Evolutionary conservation across 2,329 filamentous ascomycete genomes (phyloP).

Genomic region (Aspergillus persii): DNA sequence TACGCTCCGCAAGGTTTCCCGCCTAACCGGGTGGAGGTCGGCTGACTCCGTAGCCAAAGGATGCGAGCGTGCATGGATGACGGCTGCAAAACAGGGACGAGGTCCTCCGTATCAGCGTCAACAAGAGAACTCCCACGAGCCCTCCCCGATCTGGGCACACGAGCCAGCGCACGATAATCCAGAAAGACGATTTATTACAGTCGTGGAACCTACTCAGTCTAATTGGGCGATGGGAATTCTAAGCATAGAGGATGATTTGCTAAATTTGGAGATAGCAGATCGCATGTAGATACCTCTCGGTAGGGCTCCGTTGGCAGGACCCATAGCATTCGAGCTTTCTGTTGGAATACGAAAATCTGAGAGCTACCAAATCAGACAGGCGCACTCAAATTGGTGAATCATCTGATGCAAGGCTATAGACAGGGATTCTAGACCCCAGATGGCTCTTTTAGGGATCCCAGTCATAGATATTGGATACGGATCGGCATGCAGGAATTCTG

Average conservation of each 20-base stretch:
- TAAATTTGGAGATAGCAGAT: conserved; percentile 56
- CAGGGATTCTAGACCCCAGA: background rate
- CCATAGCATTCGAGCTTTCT: background rate
- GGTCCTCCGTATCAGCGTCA: conserved; percentile 68
- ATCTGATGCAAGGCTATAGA: background rate
- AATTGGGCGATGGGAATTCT: conserved; percentile 78
- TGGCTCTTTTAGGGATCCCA: background rate
- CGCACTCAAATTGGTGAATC: background rate
- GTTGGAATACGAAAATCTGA: background rate
- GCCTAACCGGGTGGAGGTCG: conserved; percentile 83
- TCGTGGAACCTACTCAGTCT: background rate
- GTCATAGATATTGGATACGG: background rate
- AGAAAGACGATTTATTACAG: conserved; percentile 52
- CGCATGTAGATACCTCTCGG: background rate
- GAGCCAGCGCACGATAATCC: conserved; percentile 27
- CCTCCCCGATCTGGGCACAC: conserved; percentile 3
- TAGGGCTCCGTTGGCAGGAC: background rate
- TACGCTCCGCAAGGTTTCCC: conserved; percentile 70
- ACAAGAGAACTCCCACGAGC: conserved; percentile 16
- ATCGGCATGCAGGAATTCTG: background rate
- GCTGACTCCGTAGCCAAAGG: conserved; percentile 77
- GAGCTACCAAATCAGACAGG: background rate
- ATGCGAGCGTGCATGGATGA: conserved; percentile 81
- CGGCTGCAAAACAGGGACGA: conserved; percentile 67
- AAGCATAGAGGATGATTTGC: conserved; percentile 73